A percentile compares a stretch with the other conserved stretches of the same genome.
Evolutionary conservation across 495 filamentous ascomycete species (phyloP).

Genomic region (Neurospora intermedia): DNA sequence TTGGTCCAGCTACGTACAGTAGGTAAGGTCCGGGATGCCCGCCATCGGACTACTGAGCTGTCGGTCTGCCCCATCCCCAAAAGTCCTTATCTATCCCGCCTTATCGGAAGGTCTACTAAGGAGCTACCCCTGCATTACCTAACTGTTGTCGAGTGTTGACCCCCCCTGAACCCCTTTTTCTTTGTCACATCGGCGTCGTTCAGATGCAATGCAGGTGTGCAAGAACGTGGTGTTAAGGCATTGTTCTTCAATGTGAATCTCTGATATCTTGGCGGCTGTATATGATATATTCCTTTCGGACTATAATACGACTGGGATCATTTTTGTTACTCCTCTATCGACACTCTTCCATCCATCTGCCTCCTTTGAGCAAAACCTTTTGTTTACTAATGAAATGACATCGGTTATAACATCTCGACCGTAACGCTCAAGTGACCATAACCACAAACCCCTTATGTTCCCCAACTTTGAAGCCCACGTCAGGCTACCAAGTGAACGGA

Average conservation of each 20-base stretch:
- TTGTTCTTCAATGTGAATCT: background rate
- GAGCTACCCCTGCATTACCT: background rate
- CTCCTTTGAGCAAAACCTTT: background rate
- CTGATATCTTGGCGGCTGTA: background rate
- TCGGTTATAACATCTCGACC: background rate
- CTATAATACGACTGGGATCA: background rate
- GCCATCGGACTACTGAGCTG: background rate
- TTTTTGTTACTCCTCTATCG: background rate
- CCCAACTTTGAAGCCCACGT: background rate
- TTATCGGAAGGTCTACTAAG: background rate
- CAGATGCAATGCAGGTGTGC: background rate
- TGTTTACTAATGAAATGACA: background rate
- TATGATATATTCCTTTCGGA: background rate
- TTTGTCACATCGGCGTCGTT: background rate
- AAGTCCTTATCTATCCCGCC: background rate
- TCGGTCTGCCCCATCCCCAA: background rate
- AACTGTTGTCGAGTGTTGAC: background rate
- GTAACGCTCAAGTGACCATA: background rate
- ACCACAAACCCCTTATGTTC: background rate
- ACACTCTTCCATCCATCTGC: background rate
- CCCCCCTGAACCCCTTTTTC: background rate
- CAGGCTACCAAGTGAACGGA: background rate
- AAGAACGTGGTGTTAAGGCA: background rate
- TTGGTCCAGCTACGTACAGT: too few species aligned
- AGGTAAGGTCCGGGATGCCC: background rate